These are phyloP conservation scores for Fusarium multiceps DNA, from an alignment of 2,329 filamentous ascomycete genomes.

Conservation along the genomic window DNA sequence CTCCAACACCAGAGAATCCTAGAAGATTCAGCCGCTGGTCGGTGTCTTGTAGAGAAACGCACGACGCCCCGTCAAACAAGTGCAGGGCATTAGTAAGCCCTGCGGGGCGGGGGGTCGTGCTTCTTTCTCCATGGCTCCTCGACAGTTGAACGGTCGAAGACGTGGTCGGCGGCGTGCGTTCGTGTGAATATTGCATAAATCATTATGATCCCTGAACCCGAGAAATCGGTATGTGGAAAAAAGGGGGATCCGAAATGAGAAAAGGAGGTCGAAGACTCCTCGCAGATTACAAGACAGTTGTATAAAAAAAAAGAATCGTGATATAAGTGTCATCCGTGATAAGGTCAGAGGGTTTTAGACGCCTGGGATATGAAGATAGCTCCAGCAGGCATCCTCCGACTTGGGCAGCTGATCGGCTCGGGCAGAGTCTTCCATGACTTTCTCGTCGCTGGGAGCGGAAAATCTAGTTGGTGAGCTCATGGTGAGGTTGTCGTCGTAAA, in stretches of 20 bases:
- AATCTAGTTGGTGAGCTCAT: slow-evolving; percentile 44
- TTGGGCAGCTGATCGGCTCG: slow-evolving; percentile 22
- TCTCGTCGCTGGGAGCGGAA: slow-evolving; percentile 44
- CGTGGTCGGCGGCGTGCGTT: neutral
- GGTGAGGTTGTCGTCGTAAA: slow-evolving; percentile 54
- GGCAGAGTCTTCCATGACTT: slow-evolving; percentile 32
- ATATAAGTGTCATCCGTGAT: neutral
- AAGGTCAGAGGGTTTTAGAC: slow-evolving; percentile 40
- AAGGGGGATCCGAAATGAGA: slow-evolving; percentile 16
- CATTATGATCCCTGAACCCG: slow-evolving; percentile 23
- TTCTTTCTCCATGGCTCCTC: slow-evolving; percentile 4
- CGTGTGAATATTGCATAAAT: slow-evolving; percentile 18
- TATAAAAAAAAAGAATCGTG: slow-evolving; percentile 3
- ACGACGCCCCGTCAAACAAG: neutral
- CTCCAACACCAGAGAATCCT: slow-evolving; percentile 4
- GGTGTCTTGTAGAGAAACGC: slow-evolving; percentile 12
- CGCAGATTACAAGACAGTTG: slow-evolving; percentile 18
- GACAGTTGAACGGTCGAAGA: neutral
- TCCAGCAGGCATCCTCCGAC: slow-evolving; percentile 49
- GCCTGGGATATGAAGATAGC: slow-evolving; percentile 52
- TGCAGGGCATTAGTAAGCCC: neutral
- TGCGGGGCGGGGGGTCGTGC: neutral
- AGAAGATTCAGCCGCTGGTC: neutral
- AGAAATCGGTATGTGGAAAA: slow-evolving; percentile 22
- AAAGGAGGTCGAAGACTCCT: slow-evolving; percentile 18